Conservation (phyloP, 164 flowering plant species). For the Nelumbo lutea region DNA sequence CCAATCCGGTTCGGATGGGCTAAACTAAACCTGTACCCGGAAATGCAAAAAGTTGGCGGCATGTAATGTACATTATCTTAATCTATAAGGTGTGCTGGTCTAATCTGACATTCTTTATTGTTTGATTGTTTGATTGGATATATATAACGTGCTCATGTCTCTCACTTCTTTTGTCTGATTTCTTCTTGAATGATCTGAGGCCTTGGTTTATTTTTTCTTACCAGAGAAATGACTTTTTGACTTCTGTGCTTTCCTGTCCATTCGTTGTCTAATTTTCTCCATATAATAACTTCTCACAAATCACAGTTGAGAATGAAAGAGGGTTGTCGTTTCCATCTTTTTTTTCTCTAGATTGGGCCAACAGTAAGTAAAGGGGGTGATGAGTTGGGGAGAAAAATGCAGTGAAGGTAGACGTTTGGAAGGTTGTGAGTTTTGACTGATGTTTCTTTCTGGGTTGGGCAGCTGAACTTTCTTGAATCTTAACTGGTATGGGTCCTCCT, state of each 20-base stretch:
- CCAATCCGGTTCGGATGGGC: too few species aligned
- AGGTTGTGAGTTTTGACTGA: background rate
- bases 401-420: background rate
- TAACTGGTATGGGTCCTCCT: background rate
- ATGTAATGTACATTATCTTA: too few species aligned
- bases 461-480: background rate
- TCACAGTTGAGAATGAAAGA: background rate
- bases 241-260: background rate
- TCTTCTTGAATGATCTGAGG: background rate
- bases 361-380: too few species aligned
- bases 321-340: background rate
- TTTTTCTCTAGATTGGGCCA: background rate
- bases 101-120: too few species aligned
- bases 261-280: background rate
- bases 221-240: background rate
- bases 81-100: too few species aligned
- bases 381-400: background rate
- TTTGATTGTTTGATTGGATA: background rate
- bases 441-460: background rate
- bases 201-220: background rate
- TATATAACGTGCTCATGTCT: background rate
- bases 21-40: too few species aligned
- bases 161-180: background rate
- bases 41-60: too few species aligned
- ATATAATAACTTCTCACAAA: too few species aligned